A percentile compares a stretch with the other conserved stretches of the same genome.
These are phyloP conservation scores for Fusarium tuaranense DNA, from an alignment of 2,329 filamentous ascomycete species.

Conservation along the genomic window DNA sequence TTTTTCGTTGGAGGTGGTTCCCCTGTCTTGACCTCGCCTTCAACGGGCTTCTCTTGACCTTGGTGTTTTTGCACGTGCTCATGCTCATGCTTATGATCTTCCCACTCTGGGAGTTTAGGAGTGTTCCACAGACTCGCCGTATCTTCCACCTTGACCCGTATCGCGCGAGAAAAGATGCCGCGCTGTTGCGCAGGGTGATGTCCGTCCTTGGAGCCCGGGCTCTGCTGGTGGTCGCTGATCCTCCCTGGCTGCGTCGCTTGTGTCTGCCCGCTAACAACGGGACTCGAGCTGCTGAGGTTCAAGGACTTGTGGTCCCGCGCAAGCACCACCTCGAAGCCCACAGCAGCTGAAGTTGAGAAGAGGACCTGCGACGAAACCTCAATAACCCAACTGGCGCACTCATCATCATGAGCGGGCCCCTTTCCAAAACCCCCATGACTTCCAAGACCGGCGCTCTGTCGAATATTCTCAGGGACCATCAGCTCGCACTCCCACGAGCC, in stretches of 20 bases:
- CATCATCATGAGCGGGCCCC: slow-evolving; percentile 57
- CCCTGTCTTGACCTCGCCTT: slow-evolving; percentile 50
- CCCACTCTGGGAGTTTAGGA: slow-evolving; percentile 80
- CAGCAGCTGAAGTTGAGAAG: slow-evolving; percentile 89
- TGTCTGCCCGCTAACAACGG: slow-evolving; percentile 59
- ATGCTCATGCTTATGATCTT: slow-evolving; percentile 52
- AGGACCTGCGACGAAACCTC: slow-evolving; percentile 94
- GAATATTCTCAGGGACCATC: slow-evolving; percentile 81
- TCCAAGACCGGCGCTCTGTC: slow-evolving; percentile 69
- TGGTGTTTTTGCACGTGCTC: slow-evolving; percentile 39
- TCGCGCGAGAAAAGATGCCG: slow-evolving; percentile 86
- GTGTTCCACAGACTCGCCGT: slow-evolving; percentile 93
- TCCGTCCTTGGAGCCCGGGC: slow-evolving; percentile 66
- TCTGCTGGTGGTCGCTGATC: slow-evolving; percentile 81
- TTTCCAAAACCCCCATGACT: slow-evolving; percentile 60
- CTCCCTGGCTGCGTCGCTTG: slow-evolving; percentile 74
- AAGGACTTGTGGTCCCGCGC: slow-evolving; percentile 88
- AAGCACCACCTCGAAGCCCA: slow-evolving; percentile 88
- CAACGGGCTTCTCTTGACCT: slow-evolving; percentile 48
- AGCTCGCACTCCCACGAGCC: slow-evolving; percentile 87
- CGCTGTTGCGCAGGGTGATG: slow-evolving; percentile 73
- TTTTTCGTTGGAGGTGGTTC: slow-evolving; percentile 29
- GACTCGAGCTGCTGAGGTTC: slow-evolving; percentile 67
- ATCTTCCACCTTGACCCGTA: slow-evolving; percentile 85
- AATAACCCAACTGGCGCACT: slow-evolving; percentile 85